phyloP scores from a whole-genome alignment of 2,329 filamentous ascomycete genomes.

The Talaromyces sp. region DNA sequence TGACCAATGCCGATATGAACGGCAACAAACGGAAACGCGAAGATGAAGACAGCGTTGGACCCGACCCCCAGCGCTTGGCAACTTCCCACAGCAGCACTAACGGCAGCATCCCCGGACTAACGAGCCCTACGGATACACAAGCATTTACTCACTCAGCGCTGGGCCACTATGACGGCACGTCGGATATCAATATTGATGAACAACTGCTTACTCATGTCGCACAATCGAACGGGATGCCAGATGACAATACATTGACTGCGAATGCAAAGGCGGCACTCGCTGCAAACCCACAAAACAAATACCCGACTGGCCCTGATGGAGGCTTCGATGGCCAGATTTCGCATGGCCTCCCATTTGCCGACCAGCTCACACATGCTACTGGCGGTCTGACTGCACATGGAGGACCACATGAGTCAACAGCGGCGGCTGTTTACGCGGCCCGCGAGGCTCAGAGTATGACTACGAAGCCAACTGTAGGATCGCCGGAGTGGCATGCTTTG shows the following conservation, averaged over 20 bases:
- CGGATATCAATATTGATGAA: slow-evolving; percentile 42
- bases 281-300: slow-evolving; percentile 44
- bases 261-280: slow-evolving; percentile 44
- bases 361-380: slow-evolving; percentile 38
- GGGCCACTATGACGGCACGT: slow-evolving; percentile 35
- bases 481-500: slow-evolving; percentile 96
- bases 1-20: slow-evolving; percentile 34
- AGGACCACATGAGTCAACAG: slow-evolving; percentile 52
- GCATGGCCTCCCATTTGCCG: slow-evolving; percentile 36
- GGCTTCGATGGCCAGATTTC: slow-evolving; percentile 38
- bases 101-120: slow-evolving; percentile 34
- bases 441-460: slow-evolving; percentile 52
- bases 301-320: slow-evolving; percentile 42
- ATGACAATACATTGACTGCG: slow-evolving; percentile 46
- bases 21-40: slow-evolving; percentile 43
- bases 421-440: slow-evolving; percentile 55
- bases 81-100: slow-evolving; percentile 39
- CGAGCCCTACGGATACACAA: slow-evolving; percentile 26
- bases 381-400: slow-evolving; percentile 16
- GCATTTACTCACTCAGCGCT: slow-evolving; percentile 36
- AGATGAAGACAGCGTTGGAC: slow-evolving; percentile 36
- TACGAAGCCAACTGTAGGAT: slow-evolving; percentile 84
- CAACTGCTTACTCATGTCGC: slow-evolving; percentile 49
- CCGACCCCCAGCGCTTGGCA: slow-evolving; percentile 38
- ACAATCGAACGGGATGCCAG: slow-evolving; percentile 53